These are phyloP conservation scores for Epichloe uncinata DNA, from an alignment of 2,329 filamentous ascomycete genomes.

Conservation along the genomic window DNA sequence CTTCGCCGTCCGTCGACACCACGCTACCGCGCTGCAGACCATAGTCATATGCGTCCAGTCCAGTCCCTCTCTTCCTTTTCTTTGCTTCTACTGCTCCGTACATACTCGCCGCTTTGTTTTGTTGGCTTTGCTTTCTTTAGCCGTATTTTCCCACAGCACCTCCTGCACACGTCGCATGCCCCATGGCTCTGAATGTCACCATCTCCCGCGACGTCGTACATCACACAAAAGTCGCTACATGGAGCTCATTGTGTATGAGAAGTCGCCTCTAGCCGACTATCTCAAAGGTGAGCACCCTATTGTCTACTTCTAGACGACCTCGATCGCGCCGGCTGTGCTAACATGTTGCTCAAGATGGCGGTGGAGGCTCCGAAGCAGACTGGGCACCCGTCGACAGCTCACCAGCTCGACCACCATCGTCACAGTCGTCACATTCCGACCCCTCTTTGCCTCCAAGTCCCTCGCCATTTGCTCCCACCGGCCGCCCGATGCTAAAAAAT, in stretches of 20 bases:
- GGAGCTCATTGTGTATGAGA: slow-evolving; percentile 79
- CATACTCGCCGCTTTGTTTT: background rate
- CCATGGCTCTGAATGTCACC: slow-evolving; percentile 18
- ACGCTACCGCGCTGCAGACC: background rate
- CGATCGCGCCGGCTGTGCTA: background rate
- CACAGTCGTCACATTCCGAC: slow-evolving; percentile 10
- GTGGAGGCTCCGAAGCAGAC: slow-evolving; percentile 29
- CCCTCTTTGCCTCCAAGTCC: slow-evolving; percentile 35
- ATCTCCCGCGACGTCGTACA: slow-evolving; percentile 14
- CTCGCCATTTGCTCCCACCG: slow-evolving; percentile 41
- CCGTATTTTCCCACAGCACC: background rate
- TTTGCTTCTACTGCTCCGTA: background rate
- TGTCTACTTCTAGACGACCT: background rate
- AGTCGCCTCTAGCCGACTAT: slow-evolving; percentile 79
- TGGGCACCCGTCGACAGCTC: slow-evolving; percentile 31
- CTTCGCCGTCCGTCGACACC: background rate
- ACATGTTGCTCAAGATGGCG: slow-evolving; percentile 28
- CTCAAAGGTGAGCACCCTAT: slow-evolving; percentile 55
- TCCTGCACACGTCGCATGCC: slow-evolving; percentile 3
- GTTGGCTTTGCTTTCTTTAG: background rate
- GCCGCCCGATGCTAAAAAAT: slow-evolving; percentile 38
- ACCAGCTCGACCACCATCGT: slow-evolving; percentile 19
- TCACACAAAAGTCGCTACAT: slow-evolving; percentile 26
- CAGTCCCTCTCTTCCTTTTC: background rate
- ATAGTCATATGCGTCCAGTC: background rate